These are phyloP conservation scores for Magnolia sinica DNA, from an alignment of 164 flowering plant genomes.

Conservation along the genomic window DNA sequence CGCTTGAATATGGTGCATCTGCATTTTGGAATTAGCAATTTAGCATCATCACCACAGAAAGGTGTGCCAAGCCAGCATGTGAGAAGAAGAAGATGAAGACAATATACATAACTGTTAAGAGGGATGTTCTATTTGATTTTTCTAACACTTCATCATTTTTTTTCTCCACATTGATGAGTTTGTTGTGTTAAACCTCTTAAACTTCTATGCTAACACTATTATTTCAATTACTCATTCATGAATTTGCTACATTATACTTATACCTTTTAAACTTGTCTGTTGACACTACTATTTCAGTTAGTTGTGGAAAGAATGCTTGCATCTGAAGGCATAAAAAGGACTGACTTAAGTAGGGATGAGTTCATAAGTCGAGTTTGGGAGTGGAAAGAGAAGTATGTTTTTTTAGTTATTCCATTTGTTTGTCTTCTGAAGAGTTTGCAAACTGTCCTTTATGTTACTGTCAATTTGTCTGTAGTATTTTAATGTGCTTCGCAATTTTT, in stretches of 20 bases:
- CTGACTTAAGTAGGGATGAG: constrained; percentile 77
- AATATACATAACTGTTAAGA: background rate
- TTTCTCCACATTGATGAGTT: background rate
- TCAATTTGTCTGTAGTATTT: background rate
- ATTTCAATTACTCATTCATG: background rate
- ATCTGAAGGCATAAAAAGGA: constrained; percentile 82
- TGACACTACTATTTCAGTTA: constrained; percentile 43
- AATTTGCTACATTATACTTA: background rate
- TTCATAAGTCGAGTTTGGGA: constrained; percentile 85
- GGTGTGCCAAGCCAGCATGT: background rate
- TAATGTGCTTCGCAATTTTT: background rate
- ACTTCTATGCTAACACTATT: too few species aligned
- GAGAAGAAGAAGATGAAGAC: background rate
- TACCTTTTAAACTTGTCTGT: background rate
- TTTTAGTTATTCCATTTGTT: background rate
- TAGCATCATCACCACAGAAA: too few species aligned
- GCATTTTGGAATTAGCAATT: background rate
- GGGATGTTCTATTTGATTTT: background rate
- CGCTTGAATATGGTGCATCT: background rate
- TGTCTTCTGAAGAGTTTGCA: background rate
- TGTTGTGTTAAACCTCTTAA: too few species aligned
- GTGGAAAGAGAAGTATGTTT: constrained; percentile 88
- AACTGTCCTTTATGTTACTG: background rate
- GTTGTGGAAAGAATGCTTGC: constrained; percentile 95
- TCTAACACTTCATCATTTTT: background rate